Conservation (phyloP, 805 yeast genomes). For the Cyberlindnera sargentensis region DNA sequence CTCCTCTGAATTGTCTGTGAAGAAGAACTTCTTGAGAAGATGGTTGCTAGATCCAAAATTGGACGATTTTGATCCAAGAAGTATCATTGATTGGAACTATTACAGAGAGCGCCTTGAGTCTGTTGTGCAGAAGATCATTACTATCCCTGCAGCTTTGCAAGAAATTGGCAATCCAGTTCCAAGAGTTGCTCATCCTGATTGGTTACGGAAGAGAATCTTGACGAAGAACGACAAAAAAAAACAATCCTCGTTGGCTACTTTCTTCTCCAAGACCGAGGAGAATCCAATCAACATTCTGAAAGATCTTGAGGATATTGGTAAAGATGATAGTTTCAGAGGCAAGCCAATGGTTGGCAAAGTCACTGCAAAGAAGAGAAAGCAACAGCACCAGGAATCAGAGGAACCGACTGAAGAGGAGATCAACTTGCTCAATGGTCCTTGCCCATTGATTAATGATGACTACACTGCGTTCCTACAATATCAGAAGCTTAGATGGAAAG, state of each 20-base stretch:
- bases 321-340: conserved; percentile 21
- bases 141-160: conserved; percentile 96
- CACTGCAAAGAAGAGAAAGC: conserved; percentile 26
- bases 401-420: conserved; percentile 43
- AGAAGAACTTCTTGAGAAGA: conserved; percentile 65
- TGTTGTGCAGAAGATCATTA: conserved; percentile 87
- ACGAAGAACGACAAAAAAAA: conserved; percentile 58
- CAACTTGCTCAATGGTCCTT: conserved; percentile 40
- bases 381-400: conserved; percentile 25
- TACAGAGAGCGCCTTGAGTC: conserved; percentile 87
- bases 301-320: conserved; percentile 74
- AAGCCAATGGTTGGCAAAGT: conserved; percentile 31
- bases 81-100: conserved; percentile 88
- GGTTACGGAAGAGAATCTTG: conserved; percentile 68
- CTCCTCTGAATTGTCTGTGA: conserved; percentile 68
- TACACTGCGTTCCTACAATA: conserved; percentile 62
- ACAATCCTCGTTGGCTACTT: conserved; percentile 57
- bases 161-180: conserved; percentile 88
- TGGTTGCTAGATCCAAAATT: conserved; percentile 82
- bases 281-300: conserved; percentile 37
- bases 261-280: conserved; percentile 42
- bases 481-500: conserved; percentile 84
- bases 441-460: conserved; percentile 64
- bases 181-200: conserved; percentile 86
- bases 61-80: conserved; percentile 79